Conservation (phyloP, 371 early-diverging fungal species). For the Mucor mucedo region DNA sequence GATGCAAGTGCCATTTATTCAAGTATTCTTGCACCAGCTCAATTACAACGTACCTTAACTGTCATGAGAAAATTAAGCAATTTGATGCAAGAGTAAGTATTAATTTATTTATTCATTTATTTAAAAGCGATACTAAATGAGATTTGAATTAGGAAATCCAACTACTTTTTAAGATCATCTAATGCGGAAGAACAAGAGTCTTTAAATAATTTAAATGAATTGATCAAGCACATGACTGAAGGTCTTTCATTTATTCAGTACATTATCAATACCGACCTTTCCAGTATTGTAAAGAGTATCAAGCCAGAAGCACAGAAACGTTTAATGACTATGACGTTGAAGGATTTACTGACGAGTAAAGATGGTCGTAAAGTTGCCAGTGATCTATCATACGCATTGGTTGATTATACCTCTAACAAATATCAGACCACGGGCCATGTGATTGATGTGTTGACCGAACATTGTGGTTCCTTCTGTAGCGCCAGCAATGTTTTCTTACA, state of each 20-base stretch:
- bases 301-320: conserved; percentile 7
- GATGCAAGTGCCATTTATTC: conserved; percentile 1
- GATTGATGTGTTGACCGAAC: conserved; percentile 55
- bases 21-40: not conserved
- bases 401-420: conserved; percentile 17
- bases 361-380: conserved; percentile 17
- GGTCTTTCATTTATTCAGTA: conserved; percentile 23
- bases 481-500: conserved; percentile 60
- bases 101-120: not conserved
- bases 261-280: conserved; percentile 16
- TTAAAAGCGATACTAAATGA: too few species aligned
- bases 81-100: conserved; percentile 10
- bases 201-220: conserved; percentile 7
- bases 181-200: conserved; percentile 5
- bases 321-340: not conserved
- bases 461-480: conserved; percentile 75
- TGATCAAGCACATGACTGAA: conserved; percentile 11
- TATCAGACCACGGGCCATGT: conserved; percentile 16
- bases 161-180: not conserved
- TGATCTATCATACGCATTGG: conserved; percentile 16
- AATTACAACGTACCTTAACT: conserved; percentile 8
- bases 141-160: not conserved
- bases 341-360: conserved; percentile 15
- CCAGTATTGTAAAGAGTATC: conserved; percentile 7
- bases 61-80: conserved; percentile 3